Evolutionary conservation across 805 yeast species (phyloP).

Genomic region (Sugiyamaella americana): DNA sequence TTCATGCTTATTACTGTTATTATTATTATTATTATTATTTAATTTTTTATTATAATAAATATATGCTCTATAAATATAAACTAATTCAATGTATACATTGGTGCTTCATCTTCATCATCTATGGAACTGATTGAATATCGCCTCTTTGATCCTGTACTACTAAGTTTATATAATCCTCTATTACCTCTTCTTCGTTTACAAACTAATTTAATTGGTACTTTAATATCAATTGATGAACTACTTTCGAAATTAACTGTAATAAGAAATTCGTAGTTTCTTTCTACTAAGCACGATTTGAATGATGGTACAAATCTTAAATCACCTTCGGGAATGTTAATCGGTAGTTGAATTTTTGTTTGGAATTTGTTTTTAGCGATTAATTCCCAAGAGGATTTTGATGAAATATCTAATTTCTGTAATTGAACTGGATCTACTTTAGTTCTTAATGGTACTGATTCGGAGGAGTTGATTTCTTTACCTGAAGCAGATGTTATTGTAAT

Average conservation of each 20-base stretch:
- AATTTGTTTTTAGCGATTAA: neutral
- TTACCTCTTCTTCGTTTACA: neutral
- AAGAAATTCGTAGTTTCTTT: constrained; percentile 6
- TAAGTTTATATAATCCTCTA: neutral
- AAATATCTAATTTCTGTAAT: constrained; percentile 2
- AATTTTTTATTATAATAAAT: no score
- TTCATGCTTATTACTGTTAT: no score
- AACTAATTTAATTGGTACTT: neutral
- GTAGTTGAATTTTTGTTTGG: neutral
- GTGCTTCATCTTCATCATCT: neutral
- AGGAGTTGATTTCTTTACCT: neutral
- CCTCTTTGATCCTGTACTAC: neutral
- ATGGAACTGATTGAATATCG: neutral
- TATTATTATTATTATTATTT: no score
- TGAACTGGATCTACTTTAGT: neutral
- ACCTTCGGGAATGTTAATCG: constrained; percentile 1
- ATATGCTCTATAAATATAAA: no score
- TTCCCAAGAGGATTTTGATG: neutral
- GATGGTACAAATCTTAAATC: constrained; percentile 9
- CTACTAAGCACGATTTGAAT: constrained; percentile 9
- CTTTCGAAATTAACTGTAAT: neutral
- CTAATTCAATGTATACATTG: neutral
- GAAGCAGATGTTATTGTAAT: constrained; percentile 2
- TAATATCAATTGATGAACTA: neutral
- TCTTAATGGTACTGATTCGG: neutral